A percentile compares a stretch with the other conserved stretches of the same genome.
Conservation (phyloP, 176 grass and related monocot genomes). For the Lolium multiflorum region DNA sequence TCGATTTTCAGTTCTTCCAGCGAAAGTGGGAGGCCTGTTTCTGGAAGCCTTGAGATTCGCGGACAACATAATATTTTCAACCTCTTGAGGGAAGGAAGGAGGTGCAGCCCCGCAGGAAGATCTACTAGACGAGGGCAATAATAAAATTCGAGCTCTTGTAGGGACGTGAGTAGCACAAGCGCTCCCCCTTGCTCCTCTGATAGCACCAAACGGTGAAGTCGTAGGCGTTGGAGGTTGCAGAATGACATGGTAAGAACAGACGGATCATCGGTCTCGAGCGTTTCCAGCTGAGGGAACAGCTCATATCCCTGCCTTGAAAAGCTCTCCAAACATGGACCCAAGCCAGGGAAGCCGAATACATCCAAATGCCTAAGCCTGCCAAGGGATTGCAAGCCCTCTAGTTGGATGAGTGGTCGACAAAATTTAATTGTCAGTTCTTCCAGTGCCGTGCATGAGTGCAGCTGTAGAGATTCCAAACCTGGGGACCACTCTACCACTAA, state of each 20-base stretch:
- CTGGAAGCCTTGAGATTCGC: neutral
- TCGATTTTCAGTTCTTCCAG: neutral
- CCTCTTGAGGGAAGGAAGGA: neutral
- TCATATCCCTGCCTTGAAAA: neutral
- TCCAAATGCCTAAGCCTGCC: neutral
- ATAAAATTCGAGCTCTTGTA: neutral
- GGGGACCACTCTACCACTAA: rapidly evolving
- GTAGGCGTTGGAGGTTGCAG: rapidly evolving
- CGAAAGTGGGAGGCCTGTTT: constrained; percentile 24
- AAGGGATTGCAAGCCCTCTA: constrained; percentile 36
- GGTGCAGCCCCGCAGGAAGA: constrained; percentile 19
- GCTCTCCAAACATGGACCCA: neutral
- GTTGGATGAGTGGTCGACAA: neutral
- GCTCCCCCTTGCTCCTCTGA: too few species aligned
- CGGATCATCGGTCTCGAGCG: rapidly evolving
- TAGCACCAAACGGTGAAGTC: too few species aligned
- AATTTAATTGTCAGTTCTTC: neutral
- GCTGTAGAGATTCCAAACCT: neutral
- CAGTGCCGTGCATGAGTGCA: neutral
- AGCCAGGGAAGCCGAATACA: rapidly evolving
- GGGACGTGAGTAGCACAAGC: too few species aligned
- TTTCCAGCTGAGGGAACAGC: neutral
- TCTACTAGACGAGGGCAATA: neutral
- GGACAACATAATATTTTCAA: neutral
- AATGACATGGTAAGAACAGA: constrained; percentile 2